Evolutionary conservation across 2,329 filamentous ascomycete genomes (phyloP).

Genomic region (Xylariomycetidae sp.): DNA sequence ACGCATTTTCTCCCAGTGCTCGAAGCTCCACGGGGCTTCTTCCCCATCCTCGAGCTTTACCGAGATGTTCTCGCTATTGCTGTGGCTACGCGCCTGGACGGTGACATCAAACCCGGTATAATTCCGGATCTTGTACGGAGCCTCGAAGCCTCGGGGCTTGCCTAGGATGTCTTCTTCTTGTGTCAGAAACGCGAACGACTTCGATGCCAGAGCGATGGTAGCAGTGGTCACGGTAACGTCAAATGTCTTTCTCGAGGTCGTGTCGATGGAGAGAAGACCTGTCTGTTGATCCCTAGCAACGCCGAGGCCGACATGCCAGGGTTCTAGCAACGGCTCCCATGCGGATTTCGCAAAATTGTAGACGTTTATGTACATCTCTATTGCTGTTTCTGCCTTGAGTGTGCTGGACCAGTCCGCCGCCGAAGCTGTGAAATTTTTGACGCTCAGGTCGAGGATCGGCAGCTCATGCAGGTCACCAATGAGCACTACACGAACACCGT

Average conservation of each 20-base stretch:
- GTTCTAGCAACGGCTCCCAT: slow-evolving; percentile 94
- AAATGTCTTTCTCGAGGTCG: slow-evolving; percentile 84
- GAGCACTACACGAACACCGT: slow-evolving; percentile 85
- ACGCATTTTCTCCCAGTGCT: slow-evolving; percentile 93
- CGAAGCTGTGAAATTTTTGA: slow-evolving; percentile 82
- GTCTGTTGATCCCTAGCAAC: slow-evolving; percentile 73
- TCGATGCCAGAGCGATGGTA: slow-evolving; percentile 87
- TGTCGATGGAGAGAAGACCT: slow-evolving; percentile 74
- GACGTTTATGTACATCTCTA: slow-evolving; percentile 92
- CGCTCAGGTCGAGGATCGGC: slow-evolving; percentile 87
- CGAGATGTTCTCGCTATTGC: slow-evolving; percentile 64
- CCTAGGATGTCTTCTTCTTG: slow-evolving; percentile 87
- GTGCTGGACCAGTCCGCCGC: slow-evolving; percentile 89
- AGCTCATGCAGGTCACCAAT: slow-evolving; percentile 96
- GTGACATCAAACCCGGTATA: slow-evolving; percentile 90
- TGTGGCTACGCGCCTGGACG: slow-evolving; percentile 70
- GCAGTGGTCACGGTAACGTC: slow-evolving; percentile 91
- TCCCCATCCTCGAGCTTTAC: slow-evolving; percentile 81
- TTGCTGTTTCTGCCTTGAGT: slow-evolving; percentile 80
- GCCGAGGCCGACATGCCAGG: slow-evolving; percentile 92
- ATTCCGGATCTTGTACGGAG: slow-evolving; percentile 89
- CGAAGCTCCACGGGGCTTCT: slow-evolving; percentile 92
- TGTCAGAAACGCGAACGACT: slow-evolving; percentile 85
- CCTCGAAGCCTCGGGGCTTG: slow-evolving; percentile 86
- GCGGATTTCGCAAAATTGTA: slow-evolving; percentile 99